Conservation (phyloP, 768 basidiomycete genomes). For the Termitomyces heimii region DNA sequence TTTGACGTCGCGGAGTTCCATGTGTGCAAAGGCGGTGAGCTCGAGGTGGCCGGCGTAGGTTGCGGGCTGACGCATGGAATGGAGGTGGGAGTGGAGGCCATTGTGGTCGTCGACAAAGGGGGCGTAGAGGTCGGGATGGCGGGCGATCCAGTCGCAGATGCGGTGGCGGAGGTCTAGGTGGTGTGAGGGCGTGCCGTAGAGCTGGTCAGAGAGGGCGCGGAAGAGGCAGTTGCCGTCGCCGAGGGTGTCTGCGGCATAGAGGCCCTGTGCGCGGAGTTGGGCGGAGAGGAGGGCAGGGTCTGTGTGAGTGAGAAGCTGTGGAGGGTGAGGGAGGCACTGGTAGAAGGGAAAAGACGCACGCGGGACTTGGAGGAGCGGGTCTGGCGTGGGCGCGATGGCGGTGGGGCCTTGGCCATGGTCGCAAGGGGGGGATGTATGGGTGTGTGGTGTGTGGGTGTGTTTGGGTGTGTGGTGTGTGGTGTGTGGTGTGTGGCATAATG, state of each 20-base stretch:
- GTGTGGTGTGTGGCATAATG: too few species aligned
- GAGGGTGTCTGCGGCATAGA: constrained; percentile 83
- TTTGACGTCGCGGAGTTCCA: constrained; percentile 75
- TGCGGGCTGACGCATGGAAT: constrained; percentile 79
- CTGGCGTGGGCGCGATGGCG: too few species aligned
- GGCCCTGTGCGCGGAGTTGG: constrained; percentile 72
- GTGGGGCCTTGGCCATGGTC: not conserved
- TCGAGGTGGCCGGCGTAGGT: constrained; percentile 86
- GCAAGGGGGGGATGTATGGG: too few species aligned
- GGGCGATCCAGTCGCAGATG: constrained; percentile 79
- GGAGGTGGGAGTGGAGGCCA: constrained; percentile 66
- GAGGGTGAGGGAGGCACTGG: constrained; percentile 4
- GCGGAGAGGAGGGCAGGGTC: constrained; percentile 43
- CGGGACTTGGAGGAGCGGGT: constrained; percentile 33
- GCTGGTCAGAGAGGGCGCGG: constrained; percentile 84
- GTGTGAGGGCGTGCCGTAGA: constrained; percentile 66
- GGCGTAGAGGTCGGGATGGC: constrained; percentile 66
- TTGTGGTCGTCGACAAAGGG: constrained; percentile 84
- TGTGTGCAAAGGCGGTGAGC: constrained; percentile 86
- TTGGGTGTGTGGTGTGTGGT: too few species aligned
- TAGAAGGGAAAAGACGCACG: constrained; percentile 22
- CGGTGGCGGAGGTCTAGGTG: constrained; percentile 67
- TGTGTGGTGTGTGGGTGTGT: too few species aligned
- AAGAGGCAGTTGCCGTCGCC: constrained; percentile 95
- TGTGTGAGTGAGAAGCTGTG: constrained; percentile 29